Conservation (phyloP, 1,284 basidiomycete species). For the Naganishia sp. region DNA sequence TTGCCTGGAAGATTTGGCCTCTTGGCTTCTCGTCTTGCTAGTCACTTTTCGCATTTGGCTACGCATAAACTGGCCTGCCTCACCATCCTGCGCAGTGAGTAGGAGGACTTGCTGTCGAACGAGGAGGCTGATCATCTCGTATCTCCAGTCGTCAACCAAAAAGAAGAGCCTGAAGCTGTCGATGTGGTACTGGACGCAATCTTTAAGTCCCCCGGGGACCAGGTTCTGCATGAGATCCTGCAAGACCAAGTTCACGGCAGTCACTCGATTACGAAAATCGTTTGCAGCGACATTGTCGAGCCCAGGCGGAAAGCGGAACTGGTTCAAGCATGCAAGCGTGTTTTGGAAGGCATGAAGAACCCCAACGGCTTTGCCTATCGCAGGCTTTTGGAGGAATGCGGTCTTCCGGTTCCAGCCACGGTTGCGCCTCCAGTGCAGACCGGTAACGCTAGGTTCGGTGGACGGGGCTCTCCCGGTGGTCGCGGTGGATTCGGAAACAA, state of each 20-base stretch:
- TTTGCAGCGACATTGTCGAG: constrained; percentile 77
- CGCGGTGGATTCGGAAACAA: constrained; percentile 16
- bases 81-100: constrained; percentile 75
- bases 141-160: constrained; percentile 75
- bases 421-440: constrained; percentile 20
- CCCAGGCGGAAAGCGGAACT: constrained; percentile 67
- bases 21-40: constrained; percentile 89
- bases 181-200: constrained; percentile 75
- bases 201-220: constrained; percentile 80
- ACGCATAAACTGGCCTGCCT: constrained; percentile 96
- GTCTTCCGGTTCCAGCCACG: constrained; percentile 65
- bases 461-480: constrained; percentile 10
- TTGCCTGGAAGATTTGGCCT: constrained; percentile 91
- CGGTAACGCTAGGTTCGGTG: constrained; percentile 3
- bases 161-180: constrained; percentile 77
- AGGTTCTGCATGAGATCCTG: constrained; percentile 88
- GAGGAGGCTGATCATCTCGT: constrained; percentile 1
- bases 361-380: constrained; percentile 90
- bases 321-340: constrained; percentile 82
- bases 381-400: constrained; percentile 88
- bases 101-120: not conserved
- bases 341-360: constrained; percentile 82
- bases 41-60: constrained; percentile 92
- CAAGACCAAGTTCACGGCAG: constrained; percentile 94
- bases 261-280: constrained; percentile 87